Evolutionary conservation across 2,329 filamentous ascomycete species (phyloP).

Genomic region (Didymella arachidicola): DNA sequence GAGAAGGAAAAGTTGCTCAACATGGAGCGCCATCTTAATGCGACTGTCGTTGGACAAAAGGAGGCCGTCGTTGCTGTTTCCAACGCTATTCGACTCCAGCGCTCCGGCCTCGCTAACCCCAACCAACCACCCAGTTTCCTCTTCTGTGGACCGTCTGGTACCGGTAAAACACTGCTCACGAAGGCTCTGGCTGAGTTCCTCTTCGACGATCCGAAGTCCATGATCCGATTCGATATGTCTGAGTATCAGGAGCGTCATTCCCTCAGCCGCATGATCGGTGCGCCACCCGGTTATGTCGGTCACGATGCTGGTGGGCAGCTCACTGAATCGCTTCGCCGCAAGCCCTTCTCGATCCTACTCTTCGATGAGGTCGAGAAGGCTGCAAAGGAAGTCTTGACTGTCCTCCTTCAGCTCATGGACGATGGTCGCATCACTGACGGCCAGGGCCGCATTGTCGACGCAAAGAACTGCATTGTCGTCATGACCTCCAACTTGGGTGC

Average conservation of each 20-base stretch:
- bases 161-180: constrained; percentile 95
- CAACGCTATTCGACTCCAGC: constrained; percentile 93
- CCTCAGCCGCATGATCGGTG: constrained; percentile 95
- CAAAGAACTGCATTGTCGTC: constrained; percentile 97
- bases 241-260: constrained; percentile 98
- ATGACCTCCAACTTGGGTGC: constrained; percentile 98
- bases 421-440: constrained; percentile 98
- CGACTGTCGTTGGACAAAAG: constrained; percentile 89
- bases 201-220: constrained; percentile 94
- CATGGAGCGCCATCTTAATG: constrained; percentile 88
- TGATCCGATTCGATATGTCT: constrained; percentile 99
- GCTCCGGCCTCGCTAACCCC: constrained; percentile 92
- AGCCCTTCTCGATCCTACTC: constrained; percentile 95
- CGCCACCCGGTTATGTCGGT: constrained; percentile 94
- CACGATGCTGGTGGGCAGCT: constrained; percentile 96
- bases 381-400: constrained; percentile 95
- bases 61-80: constrained; percentile 93
- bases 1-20: constrained; percentile 98
- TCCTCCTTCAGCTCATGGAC: constrained; percentile 99
- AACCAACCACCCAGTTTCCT: constrained; percentile 98
- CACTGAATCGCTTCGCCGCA: constrained; percentile 90
- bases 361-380: constrained; percentile 99
- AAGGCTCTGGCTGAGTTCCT: constrained; percentile 98
- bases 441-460: constrained; percentile 92
- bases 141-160: constrained; percentile 98